Percentiles rank a stretch among this genome's conserved stretches.
phyloP scores from a whole-genome alignment of 2,329 filamentous ascomycete species.

The Nemania diffusa region DNA sequence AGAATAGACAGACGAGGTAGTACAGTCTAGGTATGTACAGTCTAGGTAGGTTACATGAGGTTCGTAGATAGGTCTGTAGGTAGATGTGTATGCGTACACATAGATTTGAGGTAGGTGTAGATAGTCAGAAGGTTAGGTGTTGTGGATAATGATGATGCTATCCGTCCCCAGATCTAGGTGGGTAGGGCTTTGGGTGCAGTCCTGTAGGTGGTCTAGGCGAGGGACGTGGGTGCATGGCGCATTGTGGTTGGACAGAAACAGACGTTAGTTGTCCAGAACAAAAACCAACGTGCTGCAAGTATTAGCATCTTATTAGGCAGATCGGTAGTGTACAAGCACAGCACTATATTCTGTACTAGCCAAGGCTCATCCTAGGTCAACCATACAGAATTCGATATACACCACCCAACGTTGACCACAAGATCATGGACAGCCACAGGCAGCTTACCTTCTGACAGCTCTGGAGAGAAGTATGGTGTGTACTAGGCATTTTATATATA shows the following conservation, averaged over 20 bases:
- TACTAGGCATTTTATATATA: too few relatives aligned
- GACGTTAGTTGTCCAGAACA: constrained; percentile 12
- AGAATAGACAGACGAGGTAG: not conserved
- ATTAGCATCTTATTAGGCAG: constrained; percentile 17
- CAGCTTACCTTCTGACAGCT: not conserved
- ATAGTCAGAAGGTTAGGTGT: too few relatives aligned
- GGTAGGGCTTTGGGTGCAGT: constrained; percentile 29
- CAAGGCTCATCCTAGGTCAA: too few relatives aligned
- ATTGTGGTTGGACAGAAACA: constrained; percentile 48
- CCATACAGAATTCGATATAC: not conserved
- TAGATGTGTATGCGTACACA: not conserved
- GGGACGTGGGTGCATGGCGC: constrained; percentile 47
- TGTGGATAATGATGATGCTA: constrained; percentile 24
- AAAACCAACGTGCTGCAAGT: constrained; percentile 20
- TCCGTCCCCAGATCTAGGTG: not conserved
- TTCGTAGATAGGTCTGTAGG: not conserved
- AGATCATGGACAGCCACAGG: constrained; percentile 3
- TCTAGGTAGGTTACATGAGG: not conserved
- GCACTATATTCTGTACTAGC: not conserved
- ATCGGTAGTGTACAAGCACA: not conserved
- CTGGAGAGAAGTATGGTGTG: not conserved
- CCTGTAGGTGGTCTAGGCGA: constrained; percentile 44
- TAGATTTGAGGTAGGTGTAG: too few relatives aligned
- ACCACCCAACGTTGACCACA: constrained; percentile 17
- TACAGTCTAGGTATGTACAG: too few relatives aligned